A percentile compares a stretch with the other conserved stretches of the same genome.
Evolutionary conservation across 1,284 basidiomycete genomes (phyloP).

Genomic region (Moniliophthora roreri): DNA sequence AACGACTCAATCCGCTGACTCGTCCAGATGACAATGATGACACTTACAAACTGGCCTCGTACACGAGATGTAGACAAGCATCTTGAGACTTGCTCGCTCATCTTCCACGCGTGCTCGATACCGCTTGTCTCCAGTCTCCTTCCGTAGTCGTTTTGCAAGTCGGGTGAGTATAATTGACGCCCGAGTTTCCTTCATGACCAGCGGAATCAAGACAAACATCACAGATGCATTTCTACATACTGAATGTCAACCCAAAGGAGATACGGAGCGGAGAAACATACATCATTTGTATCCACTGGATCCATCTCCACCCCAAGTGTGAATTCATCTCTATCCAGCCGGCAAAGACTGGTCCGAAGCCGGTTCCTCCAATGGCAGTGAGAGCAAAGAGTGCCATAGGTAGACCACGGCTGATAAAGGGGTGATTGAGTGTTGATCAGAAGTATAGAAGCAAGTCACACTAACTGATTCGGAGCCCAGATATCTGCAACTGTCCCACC

Average conservation of each 20-base stretch:
- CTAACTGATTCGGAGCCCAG: constrained; percentile 60
- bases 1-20: neutral
- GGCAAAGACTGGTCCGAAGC: constrained; percentile 64
- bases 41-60: constrained; percentile 66
- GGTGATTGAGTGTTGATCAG: constrained; percentile 22
- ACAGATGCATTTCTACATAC: constrained; percentile 40
- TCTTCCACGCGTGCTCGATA: constrained; percentile 68
- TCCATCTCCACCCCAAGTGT: constrained; percentile 74
- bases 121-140: constrained; percentile 56
- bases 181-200: constrained; percentile 66
- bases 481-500: constrained; percentile 78
- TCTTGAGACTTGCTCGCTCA: constrained; percentile 50
- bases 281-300: constrained; percentile 79
- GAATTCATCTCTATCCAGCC: constrained; percentile 71
- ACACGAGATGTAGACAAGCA: constrained; percentile 57
- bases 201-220: constrained; percentile 41
- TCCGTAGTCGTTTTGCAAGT: constrained; percentile 59
- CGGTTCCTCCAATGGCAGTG: constrained; percentile 58
- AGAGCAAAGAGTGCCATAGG: constrained; percentile 72
- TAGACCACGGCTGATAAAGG: constrained; percentile 54
- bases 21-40: neutral
- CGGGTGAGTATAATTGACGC: constrained; percentile 58
- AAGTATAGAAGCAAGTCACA: constrained; percentile 10
- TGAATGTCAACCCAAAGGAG: neutral
- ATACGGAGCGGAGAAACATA: constrained; percentile 25